Conservation (phyloP, 164 flowering plant genomes). For the Magnolia kwangsiensis region DNA sequence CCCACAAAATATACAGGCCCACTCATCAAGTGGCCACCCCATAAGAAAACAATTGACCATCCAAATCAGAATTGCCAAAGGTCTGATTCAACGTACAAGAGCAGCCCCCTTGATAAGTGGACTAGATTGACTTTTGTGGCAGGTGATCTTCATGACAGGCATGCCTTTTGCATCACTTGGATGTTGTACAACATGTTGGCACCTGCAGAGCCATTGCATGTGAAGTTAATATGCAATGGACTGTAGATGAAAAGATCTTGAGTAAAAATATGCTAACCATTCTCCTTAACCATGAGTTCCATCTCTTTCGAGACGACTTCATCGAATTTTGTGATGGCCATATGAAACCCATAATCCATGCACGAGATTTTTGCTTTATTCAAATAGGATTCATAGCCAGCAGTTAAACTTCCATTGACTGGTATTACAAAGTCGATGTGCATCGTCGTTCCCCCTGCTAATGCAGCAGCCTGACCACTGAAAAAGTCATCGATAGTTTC, state of each 20-base stretch:
- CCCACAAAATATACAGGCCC: too few species aligned
- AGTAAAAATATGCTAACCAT: conserved; percentile 42
- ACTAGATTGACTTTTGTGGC: too few species aligned
- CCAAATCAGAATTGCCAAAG: too few species aligned
- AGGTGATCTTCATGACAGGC: too few species aligned
- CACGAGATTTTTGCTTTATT: conserved; percentile 65
- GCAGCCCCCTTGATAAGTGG: too few species aligned
- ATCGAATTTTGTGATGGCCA: conserved; percentile 93
- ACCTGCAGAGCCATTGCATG: background rate
- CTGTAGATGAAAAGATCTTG: background rate
- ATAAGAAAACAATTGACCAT: too few species aligned
- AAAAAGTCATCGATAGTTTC: conserved; percentile 85
- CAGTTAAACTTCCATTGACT: conserved; percentile 64
- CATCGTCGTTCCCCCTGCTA: conserved; percentile 99
- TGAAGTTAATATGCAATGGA: background rate
- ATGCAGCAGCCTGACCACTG: conserved; percentile 98
- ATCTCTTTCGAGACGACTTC: conserved; percentile 78
- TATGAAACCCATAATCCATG: conserved; percentile 99
- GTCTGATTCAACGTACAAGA: too few species aligned
- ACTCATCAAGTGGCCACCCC: too few species aligned
- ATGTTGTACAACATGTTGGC: too few species aligned
- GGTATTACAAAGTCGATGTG: conserved; percentile 94
- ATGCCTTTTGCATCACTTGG: too few species aligned
- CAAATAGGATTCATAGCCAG: conserved; percentile 65
- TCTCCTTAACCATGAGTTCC: conserved; percentile 92